A percentile compares a stretch with the other conserved stretches of the same genome.
phyloP scores from a whole-genome alignment of 192 early-diverging fungal genomes.

The Linnemannia hyalina region DNA sequence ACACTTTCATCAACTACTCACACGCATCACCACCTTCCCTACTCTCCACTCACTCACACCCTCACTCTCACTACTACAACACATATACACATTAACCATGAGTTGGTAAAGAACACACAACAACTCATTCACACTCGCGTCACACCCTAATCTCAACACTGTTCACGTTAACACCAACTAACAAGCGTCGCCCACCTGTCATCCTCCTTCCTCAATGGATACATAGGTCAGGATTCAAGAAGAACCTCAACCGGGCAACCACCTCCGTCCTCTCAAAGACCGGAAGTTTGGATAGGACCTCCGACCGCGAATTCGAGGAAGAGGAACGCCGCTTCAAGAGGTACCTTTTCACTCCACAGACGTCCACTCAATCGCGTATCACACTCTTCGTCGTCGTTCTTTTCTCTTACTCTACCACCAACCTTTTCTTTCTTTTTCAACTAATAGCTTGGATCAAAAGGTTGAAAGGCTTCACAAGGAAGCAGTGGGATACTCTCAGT shows the following conservation, averaged over 20 bases:
- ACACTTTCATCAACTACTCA: background rate
- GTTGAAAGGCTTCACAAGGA: slow-evolving; percentile 89
- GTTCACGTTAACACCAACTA: background rate
- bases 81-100: background rate
- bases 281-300: slow-evolving; percentile 82
- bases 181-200: too few species aligned
- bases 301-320: slow-evolving; percentile 85
- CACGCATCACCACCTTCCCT: background rate
- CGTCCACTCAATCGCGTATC: background rate
- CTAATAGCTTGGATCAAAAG: slow-evolving; percentile 82
- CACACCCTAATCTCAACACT: background rate
- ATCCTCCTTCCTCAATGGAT: background rate
- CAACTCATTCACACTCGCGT: background rate
- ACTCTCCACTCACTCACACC: background rate
- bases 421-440: background rate
- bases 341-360: slow-evolving; percentile 44
- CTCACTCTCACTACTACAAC: too few species aligned
- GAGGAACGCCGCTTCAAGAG: slow-evolving; percentile 82
- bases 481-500: slow-evolving; percentile 92
- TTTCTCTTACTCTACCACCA: background rate
- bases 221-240: slow-evolving; percentile 83
- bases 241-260: slow-evolving; percentile 83
- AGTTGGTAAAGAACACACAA: background rate
- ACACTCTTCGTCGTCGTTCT: background rate
- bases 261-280: slow-evolving; percentile 71